A percentile compares a stretch with the other conserved stretches of the same genome.
Conservation (phyloP, 2,329 filamentous ascomycete genomes). For the Calonectria henricotiae region DNA sequence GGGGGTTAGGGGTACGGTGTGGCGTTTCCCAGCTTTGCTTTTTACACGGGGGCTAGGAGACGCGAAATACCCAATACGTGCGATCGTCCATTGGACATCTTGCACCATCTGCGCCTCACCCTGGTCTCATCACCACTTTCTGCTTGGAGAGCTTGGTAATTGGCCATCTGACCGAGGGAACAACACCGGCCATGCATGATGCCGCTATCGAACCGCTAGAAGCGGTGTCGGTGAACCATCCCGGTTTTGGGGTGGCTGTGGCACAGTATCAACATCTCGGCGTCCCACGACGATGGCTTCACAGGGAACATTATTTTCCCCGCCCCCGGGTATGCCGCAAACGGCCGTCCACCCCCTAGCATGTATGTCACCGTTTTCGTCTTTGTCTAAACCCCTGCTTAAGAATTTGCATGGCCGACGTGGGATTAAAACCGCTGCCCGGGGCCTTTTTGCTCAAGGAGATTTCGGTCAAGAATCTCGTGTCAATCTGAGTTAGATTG, state of each 20-base stretch:
- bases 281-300: constrained; percentile 53
- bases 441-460: constrained; percentile 42
- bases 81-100: constrained; percentile 51
- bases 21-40: constrained; percentile 44
- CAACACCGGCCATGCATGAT: constrained; percentile 48
- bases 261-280: constrained; percentile 51
- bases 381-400: constrained; percentile 51
- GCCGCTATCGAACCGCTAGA: constrained; percentile 53
- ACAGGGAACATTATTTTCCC: constrained; percentile 52
- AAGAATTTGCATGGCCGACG: constrained; percentile 44
- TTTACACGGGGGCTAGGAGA: constrained; percentile 47
- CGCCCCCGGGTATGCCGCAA: constrained; percentile 51
- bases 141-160: constrained; percentile 49
- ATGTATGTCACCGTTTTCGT: constrained; percentile 53
- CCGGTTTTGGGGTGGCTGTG: constrained; percentile 49
- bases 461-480: constrained; percentile 42
- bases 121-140: constrained; percentile 52
- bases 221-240: constrained; percentile 54
- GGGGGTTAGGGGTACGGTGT: constrained; percentile 35
- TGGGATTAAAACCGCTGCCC: constrained; percentile 51
- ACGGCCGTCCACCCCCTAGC: constrained; percentile 49
- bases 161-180: constrained; percentile 51
- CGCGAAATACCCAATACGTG: constrained; percentile 52
- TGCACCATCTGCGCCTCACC: constrained; percentile 54
- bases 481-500: constrained; percentile 29